Evolutionary conservation across 164 flowering plant species (phyloP), one percentile per base, ranked within the genome.

Genomic region (Brasenia schreberi): DNA sequence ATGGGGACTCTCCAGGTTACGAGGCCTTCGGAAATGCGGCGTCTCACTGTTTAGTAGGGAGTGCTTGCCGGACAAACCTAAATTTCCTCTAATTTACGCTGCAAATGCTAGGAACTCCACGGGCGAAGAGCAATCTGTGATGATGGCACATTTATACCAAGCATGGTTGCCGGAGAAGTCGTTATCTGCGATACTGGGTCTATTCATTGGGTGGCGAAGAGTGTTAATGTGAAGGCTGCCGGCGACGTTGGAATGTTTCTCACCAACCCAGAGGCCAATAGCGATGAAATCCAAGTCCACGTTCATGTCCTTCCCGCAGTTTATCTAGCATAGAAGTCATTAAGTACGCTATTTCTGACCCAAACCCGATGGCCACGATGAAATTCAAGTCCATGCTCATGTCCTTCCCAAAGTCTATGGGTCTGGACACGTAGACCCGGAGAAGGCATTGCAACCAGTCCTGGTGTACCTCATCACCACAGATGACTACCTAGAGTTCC

Each of bases 241-340:
- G 97, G 98, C n/a, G 98, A 96, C 0, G 59, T 71, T 9, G 98
- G 96, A 42, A 87, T 90, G 96, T 76, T 93, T 56, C 62, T 90
- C 14, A 74, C 84, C 0, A 90, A 90, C 73, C 85, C 86, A 0
- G 90, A 76, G 0, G 64, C 64, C 0, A 80, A 74, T 43, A 90
- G 96, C 6, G 90, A 87, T 69, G 96, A 88, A 66, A 77, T 81
- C 11, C 83, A 84, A 0, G 94, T 96, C 0, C 94, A 90, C 66
- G 84, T 94, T 5, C 92, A 88, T 70, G 68, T 88, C n/a, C 63
- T 90, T 17, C 96, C 97, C 27, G 27, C 27, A 23, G 6, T 63
- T 89, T 5, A 70, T 82, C 4, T 84, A 88, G 87, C 2, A 80
- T 83, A 53, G 42, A 56, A 18, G 82, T 93, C 17, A 90, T 85